Evolutionary conservation across 345 rosid species (phyloP), one percentile per base, ranked within the genome.

Genomic region (Eucalyptus decipiens): DNA sequence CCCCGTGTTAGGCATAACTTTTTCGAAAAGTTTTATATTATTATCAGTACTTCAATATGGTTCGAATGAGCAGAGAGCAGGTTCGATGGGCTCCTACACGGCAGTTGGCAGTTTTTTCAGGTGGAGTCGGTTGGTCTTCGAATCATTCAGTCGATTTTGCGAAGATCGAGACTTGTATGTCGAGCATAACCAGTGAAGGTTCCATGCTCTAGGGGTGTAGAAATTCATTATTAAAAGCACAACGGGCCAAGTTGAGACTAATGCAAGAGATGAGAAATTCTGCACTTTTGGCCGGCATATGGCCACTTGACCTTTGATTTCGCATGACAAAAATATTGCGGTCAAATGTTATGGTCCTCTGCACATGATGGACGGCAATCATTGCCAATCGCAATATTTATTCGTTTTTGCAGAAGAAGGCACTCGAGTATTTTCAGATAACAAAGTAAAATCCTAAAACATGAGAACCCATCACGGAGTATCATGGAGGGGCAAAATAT

Each of bases 81-180:
- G 86, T 85, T 90, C 56, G 87, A 89, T 90, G 8, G 85, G 90
- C 88, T 48, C 43, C 65, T 43, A 40, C 49, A 8, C 43, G 90
- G 90, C 89, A 34, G 92, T 92, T 90, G 92, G 91, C 90, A 90
- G 95, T 91, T 93, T 91, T 91, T 91, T 89, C 90, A 13, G 95
- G 95, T 92, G 90, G 88, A 88, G 92, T 90, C 90, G 86, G 93
- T 93, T 87, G 88, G 89, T 40, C 85, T 40, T 76, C 47, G 30
- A 76, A 72, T 85, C 88, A 40, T 76, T 40, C 14, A 21, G 85
- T 76, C 85, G 8, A 76, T 76, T 23, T 76, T 40, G 30, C 85
- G 85, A 76, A 6, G 85, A 76, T 37, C 85, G 85, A 76, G 30
- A 76, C 28, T 76, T 76, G 30, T 24, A 40, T 76, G 85, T 37